These are phyloP conservation scores for Aureobasidium namibiae DNA, from an alignment of 2,329 filamentous ascomycete species.

Conservation along the genomic window DNA sequence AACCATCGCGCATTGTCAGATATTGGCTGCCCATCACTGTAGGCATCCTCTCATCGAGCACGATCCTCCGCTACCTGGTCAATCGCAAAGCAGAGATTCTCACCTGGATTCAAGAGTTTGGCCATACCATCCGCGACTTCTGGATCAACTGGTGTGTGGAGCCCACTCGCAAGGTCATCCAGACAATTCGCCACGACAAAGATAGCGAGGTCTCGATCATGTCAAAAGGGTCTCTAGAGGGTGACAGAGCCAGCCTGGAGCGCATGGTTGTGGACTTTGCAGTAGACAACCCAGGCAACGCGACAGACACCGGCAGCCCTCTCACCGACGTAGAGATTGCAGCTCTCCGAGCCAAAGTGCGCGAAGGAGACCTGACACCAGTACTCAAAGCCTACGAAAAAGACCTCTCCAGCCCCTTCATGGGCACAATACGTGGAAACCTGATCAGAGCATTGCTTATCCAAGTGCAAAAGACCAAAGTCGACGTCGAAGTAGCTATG, in stretches of 20 bases:
- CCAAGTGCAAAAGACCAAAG: slow-evolving; percentile 97
- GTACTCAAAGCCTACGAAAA: slow-evolving; percentile 87
- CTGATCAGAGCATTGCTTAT: slow-evolving; percentile 85
- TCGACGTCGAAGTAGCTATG: slow-evolving; percentile 93
- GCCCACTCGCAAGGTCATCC: slow-evolving; percentile 71
- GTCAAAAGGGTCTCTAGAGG: slow-evolving; percentile 84
- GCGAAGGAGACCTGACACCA: slow-evolving; percentile 86
- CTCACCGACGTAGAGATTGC: slow-evolving; percentile 63
- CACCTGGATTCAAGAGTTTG: slow-evolving; percentile 71
- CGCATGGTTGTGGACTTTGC: slow-evolving; percentile 98
- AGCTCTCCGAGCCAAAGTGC: slow-evolving; percentile 69
- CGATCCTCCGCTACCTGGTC: slow-evolving; percentile 69
- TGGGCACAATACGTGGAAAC: slow-evolving; percentile 76
- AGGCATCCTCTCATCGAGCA: slow-evolving; percentile 74
- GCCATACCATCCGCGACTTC: slow-evolving; percentile 74
- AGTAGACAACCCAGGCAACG: slow-evolving; percentile 63
- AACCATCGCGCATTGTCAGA: slow-evolving; percentile 64
- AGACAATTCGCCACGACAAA: slow-evolving; percentile 87
- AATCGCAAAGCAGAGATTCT: slow-evolving; percentile 69
- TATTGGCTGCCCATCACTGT: slow-evolving; percentile 78
- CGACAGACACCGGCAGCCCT: slow-evolving; percentile 32
- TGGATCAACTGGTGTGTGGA: slow-evolving; percentile 96
- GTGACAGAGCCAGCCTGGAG: slow-evolving; percentile 85
- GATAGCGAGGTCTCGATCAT: slow-evolving; percentile 93
- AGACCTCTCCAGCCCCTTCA: slow-evolving; percentile 73